Conservation (phyloP, 805 yeast species). For the Yamadazyma scolyti region DNA sequence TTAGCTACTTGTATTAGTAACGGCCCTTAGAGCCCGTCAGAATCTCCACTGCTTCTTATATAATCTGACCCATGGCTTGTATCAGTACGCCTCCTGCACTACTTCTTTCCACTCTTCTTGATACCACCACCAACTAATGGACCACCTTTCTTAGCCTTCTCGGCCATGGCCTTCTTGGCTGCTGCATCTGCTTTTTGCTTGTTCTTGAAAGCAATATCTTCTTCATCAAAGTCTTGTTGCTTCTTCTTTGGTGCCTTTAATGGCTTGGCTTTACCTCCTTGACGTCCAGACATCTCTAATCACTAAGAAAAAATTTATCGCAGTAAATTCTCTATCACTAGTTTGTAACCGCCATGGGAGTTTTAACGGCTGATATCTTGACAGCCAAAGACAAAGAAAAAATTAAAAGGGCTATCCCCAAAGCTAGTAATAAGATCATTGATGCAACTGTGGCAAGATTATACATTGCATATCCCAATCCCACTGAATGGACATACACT, state of each 20-base stretch:
- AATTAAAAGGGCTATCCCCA: constrained; percentile 85
- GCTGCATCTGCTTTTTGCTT: constrained; percentile 94
- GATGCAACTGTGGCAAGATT: constrained; percentile 89
- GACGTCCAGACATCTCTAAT: constrained; percentile 81
- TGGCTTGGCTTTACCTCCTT: constrained; percentile 96
- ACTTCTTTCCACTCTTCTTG: constrained; percentile 68
- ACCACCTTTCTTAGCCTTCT: constrained; percentile 84
- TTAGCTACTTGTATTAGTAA: too few relatives aligned
- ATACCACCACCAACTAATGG: constrained; percentile 93
- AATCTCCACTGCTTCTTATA: too few relatives aligned
- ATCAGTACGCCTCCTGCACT: constrained; percentile 1
- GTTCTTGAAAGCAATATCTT: constrained; percentile 84
- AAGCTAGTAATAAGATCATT: constrained; percentile 78
- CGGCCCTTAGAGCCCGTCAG: too few relatives aligned
- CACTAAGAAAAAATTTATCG: neutral
- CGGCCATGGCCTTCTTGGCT: constrained; percentile 87
- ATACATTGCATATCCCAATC: constrained; percentile 86
- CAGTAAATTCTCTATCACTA: constrained; percentile 17
- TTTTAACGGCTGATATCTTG: constrained; percentile 34
- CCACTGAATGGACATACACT: constrained; percentile 78
- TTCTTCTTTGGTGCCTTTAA: constrained; percentile 82
- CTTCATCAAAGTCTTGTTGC: constrained; percentile 75
- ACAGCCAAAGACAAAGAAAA: constrained; percentile 73
- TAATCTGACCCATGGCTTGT: too few relatives aligned
- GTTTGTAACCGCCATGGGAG: constrained; percentile 24